phyloP scores from a whole-genome alignment of 352 stramenopile species.

The Pythium phragmitis region DNA sequence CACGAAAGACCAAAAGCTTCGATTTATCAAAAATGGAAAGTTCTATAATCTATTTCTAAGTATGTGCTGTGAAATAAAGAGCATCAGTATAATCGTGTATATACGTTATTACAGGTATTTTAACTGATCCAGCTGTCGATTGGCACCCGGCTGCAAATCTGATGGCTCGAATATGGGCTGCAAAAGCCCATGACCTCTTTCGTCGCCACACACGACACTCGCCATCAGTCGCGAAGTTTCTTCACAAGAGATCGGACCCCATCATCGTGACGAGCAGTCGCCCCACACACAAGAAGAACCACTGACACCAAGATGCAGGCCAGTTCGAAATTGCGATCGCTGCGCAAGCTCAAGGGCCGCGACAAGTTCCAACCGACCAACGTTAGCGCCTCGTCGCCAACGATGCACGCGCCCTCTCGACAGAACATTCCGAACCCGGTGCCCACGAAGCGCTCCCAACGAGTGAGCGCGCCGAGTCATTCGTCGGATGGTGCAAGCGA shows the following conservation, averaged over 20 bases:
- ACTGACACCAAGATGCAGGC: constrained; percentile 7
- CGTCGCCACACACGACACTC: not conserved
- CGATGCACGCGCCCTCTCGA: constrained; percentile 4
- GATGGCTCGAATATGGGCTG: constrained; percentile 17
- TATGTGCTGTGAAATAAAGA: not conserved
- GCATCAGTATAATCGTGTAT: not conserved
- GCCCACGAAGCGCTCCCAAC: not conserved
- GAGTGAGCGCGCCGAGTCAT: not conserved
- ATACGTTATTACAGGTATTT: constrained; percentile 2
- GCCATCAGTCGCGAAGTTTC: not conserved
- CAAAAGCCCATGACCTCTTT: not conserved
- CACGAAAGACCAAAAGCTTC: not conserved
- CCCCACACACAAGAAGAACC: not conserved
- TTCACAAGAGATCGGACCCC: not conserved
- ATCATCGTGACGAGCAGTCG: not conserved
- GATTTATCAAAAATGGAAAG: not conserved
- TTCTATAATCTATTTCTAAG: not conserved
- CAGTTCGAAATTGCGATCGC: constrained; percentile 17
- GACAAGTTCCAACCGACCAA: not conserved
- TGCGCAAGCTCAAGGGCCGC: constrained; percentile 15
- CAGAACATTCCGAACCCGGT: not conserved
- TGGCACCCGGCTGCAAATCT: constrained; percentile 10
- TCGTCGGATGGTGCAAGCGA: not conserved
- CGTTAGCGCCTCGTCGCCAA: not conserved
- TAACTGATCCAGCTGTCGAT: constrained; percentile 13